These are phyloP conservation scores for Apiospora marii DNA, from an alignment of 2,329 filamentous ascomycete species.

Conservation along the genomic window DNA sequence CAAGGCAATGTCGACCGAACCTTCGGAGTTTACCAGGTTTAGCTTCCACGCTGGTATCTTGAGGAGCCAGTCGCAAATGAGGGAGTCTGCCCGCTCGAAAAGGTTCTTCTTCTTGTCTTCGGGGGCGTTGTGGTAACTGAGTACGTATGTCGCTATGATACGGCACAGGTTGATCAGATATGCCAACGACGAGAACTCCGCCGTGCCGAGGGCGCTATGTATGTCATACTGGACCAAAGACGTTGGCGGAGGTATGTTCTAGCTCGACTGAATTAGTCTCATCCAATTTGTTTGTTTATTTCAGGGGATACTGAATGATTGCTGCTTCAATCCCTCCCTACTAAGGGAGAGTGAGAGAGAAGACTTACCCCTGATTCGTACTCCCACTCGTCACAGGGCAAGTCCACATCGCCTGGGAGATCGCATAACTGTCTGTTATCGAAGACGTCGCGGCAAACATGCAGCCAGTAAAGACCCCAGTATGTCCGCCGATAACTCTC, in stretches of 20 bases:
- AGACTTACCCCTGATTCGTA: conserved; percentile 48
- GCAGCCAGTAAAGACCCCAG: conserved; percentile 48
- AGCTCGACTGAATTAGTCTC: not conserved
- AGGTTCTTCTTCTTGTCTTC: conserved; percentile 36
- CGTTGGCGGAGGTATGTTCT: conserved; percentile 45
- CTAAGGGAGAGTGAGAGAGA: not conserved
- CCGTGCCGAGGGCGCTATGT: conserved; percentile 44
- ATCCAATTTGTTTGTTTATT: not conserved
- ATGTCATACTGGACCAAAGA: conserved; percentile 46
- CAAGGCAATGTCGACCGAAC: conserved; percentile 47
- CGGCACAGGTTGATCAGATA: conserved; percentile 48
- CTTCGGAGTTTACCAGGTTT: conserved; percentile 46
- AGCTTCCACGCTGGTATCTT: conserved; percentile 50
- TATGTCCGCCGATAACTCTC: conserved; percentile 52
- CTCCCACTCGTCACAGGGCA: conserved; percentile 51
- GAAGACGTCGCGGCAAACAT: conserved; percentile 35
- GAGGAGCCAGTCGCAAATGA: conserved; percentile 48
- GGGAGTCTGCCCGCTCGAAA: conserved; percentile 46
- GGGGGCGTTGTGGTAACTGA: conserved; percentile 37
- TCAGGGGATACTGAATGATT: not conserved
- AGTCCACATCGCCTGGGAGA: conserved; percentile 43
- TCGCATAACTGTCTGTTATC: conserved; percentile 36
- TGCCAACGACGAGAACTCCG: conserved; percentile 48
- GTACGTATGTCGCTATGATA: conserved; percentile 43
- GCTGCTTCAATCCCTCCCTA: not conserved